Base-by-base conservation (phyloP, 352 stramenopile species). In the Phytophthora brassicae region DNA sequence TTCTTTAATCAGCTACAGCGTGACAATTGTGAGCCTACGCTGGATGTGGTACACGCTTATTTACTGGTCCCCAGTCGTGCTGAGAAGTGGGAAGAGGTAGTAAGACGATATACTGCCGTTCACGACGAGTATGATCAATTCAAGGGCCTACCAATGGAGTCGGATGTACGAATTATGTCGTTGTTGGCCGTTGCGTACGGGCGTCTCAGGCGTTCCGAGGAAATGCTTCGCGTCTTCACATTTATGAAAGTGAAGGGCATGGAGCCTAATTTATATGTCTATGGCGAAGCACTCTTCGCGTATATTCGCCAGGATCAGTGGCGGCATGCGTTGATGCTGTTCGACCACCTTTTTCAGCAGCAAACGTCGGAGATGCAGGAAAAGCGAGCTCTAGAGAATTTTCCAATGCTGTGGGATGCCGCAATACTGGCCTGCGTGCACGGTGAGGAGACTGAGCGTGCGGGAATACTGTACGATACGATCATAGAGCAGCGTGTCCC, bases 171-270 rank as follows among this genome's bases (percentile, higher is more conserved):
- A 35, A 77, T 92, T 43, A 72, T 80, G 49, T 81, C 82, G 45
- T 73, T 86, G 14, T 55, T 92, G n/a, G 77, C 81, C 6, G 72
- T 89, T 23, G 83, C 81, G 6, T 75, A 84, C 26, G 83, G 75
- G 4, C 66, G 80, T 8, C 28, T 84, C 0, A 20, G 58, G 47
- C 61, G 73, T 19, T 61, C 77, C 11, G 58, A 86, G 33, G 66
- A 79, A 19, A 86, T 89, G 75, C 68, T 92, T 47, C 64, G 70
- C 11, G 65, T 89, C 29, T 92, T 92, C 39, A 88, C 79, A 31
- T 56, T 48, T 31, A 92, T 92, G 83, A 92, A 92, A 42, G 66
- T 92, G 46, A 69, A 79, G 22, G 83, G 81, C 1, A 58, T 92
- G 62, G 60, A 76, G 44, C 81, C 81, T 4, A 90, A 86, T 60